Percentiles rank a stretch among this genome's conserved stretches.
Conservation (phyloP, 1,139 yeast genomes). For the Debaryomyces fabryi region DNA sequence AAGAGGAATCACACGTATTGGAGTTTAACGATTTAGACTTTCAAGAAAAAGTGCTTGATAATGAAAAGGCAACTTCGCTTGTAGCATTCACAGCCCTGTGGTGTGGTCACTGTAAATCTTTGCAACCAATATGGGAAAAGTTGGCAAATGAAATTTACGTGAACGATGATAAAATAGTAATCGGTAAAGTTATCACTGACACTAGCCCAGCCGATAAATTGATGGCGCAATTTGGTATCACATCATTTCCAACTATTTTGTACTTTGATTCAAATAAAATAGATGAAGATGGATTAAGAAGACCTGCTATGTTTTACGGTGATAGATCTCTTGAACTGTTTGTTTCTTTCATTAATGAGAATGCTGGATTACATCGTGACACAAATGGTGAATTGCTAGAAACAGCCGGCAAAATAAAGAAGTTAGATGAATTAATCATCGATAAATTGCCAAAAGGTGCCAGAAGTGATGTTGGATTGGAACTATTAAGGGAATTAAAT, state of each 20-base stretch:
- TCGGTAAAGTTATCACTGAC: slow-evolving; percentile 51
- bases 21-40: slow-evolving; percentile 39
- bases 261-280: slow-evolving; percentile 38
- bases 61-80: slow-evolving; percentile 25
- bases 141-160: slow-evolving; percentile 37
- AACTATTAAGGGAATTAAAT: slow-evolving; percentile 17
- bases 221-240: slow-evolving; percentile 44
- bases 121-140: slow-evolving; percentile 31
- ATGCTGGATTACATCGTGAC: slow-evolving; percentile 55
- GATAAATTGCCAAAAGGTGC: slow-evolving; percentile 6
- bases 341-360: slow-evolving; percentile 51
- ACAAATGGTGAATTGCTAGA: slow-evolving; percentile 49
- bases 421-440: slow-evolving; percentile 39
- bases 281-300: slow-evolving; percentile 39
- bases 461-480: slow-evolving; percentile 15
- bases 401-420: slow-evolving; percentile 58
- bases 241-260: slow-evolving; percentile 56
- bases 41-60: slow-evolving; percentile 31
- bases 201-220: slow-evolving; percentile 46
- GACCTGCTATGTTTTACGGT: slow-evolving; percentile 45
- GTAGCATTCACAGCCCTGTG: slow-evolving; percentile 45
- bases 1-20: slow-evolving; percentile 22
- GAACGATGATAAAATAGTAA: slow-evolving; percentile 34
- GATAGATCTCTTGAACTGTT: slow-evolving; percentile 47
- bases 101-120: slow-evolving; percentile 28